A percentile compares a stretch with the other conserved stretches of the same genome.
Evolutionary conservation across 129 eudicot species (phyloP).

Genomic region (Heracleum sosnowskyi): DNA sequence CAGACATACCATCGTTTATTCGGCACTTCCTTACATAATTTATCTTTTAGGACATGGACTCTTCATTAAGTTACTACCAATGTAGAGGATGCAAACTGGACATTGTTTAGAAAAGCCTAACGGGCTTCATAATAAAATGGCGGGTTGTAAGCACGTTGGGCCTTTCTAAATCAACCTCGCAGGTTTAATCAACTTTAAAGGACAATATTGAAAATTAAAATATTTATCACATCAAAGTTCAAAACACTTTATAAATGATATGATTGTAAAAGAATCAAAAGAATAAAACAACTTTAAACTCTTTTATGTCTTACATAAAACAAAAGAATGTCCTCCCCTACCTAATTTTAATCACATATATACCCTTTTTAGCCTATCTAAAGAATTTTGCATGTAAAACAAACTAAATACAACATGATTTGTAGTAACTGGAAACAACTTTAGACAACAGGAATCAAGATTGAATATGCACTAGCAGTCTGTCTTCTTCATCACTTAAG

Average conservation of each 20-base stretch:
- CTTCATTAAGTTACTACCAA: too few relatives aligned
- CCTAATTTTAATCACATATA: neutral
- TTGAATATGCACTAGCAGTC: constrained; percentile 4
- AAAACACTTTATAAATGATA: neutral
- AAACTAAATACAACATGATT: neutral
- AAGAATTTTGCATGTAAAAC: neutral
- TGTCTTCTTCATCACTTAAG: neutral
- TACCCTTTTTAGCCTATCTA: neutral
- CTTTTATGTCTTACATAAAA: neutral
- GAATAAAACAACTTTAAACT: neutral
- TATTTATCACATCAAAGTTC: neutral
- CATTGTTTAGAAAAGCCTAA: too few relatives aligned
- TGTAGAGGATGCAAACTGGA: too few relatives aligned
- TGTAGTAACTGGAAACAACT: neutral
- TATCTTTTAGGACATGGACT: too few relatives aligned
- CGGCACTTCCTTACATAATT: too few relatives aligned
- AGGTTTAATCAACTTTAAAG: too few relatives aligned
- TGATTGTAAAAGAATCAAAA: constrained; percentile 3
- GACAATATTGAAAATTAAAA: too few relatives aligned
- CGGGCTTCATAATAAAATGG: too few relatives aligned
- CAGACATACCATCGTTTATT: too few relatives aligned
- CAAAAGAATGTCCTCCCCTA: constrained; percentile 1
- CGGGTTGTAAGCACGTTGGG: too few relatives aligned
- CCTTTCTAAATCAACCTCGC: too few relatives aligned
- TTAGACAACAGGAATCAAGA: neutral